These are phyloP conservation scores for Tylopilus intermedius DNA, from an alignment of 768 basidiomycete genomes.

Conservation along the genomic window DNA sequence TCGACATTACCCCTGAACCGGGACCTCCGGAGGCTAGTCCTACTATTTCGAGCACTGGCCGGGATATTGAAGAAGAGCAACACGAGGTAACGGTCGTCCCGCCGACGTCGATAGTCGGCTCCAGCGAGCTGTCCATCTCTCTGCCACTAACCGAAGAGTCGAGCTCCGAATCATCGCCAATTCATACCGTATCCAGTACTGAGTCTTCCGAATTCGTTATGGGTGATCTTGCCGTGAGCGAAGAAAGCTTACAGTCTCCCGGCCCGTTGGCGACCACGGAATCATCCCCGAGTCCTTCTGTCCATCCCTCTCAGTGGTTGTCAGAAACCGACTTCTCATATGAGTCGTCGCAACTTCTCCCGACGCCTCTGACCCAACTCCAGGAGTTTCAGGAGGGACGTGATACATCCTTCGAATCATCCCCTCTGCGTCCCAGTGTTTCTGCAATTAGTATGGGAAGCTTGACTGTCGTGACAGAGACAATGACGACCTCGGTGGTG, in stretches of 20 bases:
- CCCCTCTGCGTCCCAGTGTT: conserved; percentile 61
- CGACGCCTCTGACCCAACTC: conserved; percentile 60
- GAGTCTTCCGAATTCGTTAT: conserved; percentile 36
- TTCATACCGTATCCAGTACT: conserved; percentile 38
- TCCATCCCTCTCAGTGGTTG: conserved; percentile 51
- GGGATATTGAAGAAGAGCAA: conserved; percentile 20
- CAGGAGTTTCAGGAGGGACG: conserved; percentile 50
- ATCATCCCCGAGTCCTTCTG: conserved; percentile 31
- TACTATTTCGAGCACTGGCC: conserved; percentile 17
- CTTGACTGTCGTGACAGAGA: conserved; percentile 33
- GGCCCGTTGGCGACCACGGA: conserved; percentile 33
- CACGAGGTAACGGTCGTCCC: conserved; percentile 6
- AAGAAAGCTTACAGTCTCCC: conserved; percentile 29
- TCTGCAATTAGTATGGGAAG: conserved; percentile 31
- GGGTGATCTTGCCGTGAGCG: conserved; percentile 26
- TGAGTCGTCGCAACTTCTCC: conserved; percentile 69
- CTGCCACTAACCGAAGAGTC: conserved; percentile 30
- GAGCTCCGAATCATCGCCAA: conserved; percentile 28
- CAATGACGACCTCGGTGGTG: conserved; percentile 23
- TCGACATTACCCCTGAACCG: conserved; percentile 20
- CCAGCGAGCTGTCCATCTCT: conserved; percentile 21
- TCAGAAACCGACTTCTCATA: conserved; percentile 64
- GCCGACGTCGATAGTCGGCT: conserved; percentile 17
- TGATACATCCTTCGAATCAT: conserved; percentile 71
- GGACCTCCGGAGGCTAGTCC: conserved; percentile 38